phyloP scores from a whole-genome alignment of 495 filamentous ascomycete species.

The Aspergillus egyptiacus region DNA sequence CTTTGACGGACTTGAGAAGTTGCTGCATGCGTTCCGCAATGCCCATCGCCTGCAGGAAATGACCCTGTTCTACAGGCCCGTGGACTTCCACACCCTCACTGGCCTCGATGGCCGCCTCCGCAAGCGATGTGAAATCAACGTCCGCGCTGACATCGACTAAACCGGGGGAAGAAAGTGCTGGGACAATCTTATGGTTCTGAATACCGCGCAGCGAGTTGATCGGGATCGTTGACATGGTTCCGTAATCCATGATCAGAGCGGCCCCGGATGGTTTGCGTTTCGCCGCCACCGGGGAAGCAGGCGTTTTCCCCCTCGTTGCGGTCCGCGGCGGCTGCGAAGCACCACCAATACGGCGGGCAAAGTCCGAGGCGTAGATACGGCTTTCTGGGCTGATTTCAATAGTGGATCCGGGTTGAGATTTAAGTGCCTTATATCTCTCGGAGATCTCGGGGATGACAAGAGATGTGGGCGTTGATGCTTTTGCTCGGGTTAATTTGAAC shows the following conservation, averaged over 20 bases:
- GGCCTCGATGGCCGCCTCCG: constrained; percentile 68
- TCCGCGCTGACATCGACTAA: constrained; percentile 82
- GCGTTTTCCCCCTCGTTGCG: constrained; percentile 7
- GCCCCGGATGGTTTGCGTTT: constrained; percentile 68
- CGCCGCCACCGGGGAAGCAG: constrained; percentile 14
- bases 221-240: constrained; percentile 70
- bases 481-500: constrained; percentile 76
- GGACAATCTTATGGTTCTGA: constrained; percentile 61
- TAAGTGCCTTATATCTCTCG: constrained; percentile 69
- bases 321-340: constrained; percentile 37
- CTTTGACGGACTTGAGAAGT: constrained; percentile 47
- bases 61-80: constrained; percentile 82
- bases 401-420: constrained; percentile 52
- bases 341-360: constrained; percentile 78
- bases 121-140: constrained; percentile 82
- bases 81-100: constrained; percentile 82
- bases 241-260: constrained; percentile 91
- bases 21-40: constrained; percentile 69
- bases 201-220: constrained; percentile 86
- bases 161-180: constrained; percentile 71
- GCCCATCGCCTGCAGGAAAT: constrained; percentile 73
- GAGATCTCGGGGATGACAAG: constrained; percentile 82
- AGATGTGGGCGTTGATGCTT: constrained; percentile 69
- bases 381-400: constrained; percentile 90
- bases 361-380: constrained; percentile 67